Evolutionary conservation across 129 eudicot genomes (phyloP).

Genomic region (Ambrosia artemisiifolia): DNA sequence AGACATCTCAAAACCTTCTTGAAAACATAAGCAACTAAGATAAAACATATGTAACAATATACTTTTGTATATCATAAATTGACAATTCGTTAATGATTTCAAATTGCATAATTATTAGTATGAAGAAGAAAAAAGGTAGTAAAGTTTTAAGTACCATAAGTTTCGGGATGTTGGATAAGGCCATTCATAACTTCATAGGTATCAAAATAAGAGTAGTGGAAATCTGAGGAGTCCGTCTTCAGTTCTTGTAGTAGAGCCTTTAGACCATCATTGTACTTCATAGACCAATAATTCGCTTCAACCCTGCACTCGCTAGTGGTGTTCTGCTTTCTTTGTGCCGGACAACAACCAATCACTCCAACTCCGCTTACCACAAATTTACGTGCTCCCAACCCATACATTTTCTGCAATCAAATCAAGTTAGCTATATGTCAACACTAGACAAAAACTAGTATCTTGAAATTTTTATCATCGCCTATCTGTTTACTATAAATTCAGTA

Average conservation of each 20-base stretch:
- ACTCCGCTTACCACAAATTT: conserved; percentile 57
- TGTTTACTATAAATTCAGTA: not conserved
- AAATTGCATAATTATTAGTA: too few relatives aligned
- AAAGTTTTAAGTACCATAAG: conserved; percentile 48
- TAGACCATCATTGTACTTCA: conserved; percentile 53
- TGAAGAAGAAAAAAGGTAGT: not conserved
- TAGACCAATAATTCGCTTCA: conserved; percentile 60
- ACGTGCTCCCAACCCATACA: conserved; percentile 64
- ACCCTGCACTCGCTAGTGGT: conserved; percentile 42
- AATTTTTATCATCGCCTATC: not conserved
- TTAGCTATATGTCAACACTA: not conserved
- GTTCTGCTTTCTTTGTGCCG: conserved; percentile 53
- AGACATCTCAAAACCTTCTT: not conserved
- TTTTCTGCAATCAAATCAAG: conserved; percentile 22
- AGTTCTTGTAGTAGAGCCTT: conserved; percentile 31
- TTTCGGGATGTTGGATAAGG: conserved; percentile 58
- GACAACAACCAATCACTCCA: conserved; percentile 77
- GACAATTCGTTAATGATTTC: too few relatives aligned
- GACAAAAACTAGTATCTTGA: not conserved
- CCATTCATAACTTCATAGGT: conserved; percentile 41
- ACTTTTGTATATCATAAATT: too few relatives aligned
- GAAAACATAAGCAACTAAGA: not conserved
- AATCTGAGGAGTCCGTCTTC: conserved; percentile 42
- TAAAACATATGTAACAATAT: too few relatives aligned
- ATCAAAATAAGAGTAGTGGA: conserved; percentile 60